Conservation (phyloP, 1,139 yeast species). For the Blastobotrys proliferans region DNA sequence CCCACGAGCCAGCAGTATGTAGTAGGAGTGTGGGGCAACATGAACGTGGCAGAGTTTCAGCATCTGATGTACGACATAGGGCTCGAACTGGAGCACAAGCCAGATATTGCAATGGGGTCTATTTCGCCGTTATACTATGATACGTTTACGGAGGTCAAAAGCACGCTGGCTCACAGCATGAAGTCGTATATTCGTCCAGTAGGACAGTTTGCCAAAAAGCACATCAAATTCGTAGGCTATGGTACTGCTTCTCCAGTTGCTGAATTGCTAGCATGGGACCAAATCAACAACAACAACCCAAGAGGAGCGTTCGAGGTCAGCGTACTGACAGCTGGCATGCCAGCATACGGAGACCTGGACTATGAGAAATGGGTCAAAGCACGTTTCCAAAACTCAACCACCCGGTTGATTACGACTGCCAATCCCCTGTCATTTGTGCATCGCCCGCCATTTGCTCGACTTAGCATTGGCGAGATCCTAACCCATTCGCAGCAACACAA, state of each 20-base stretch:
- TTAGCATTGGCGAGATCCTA: neutral
- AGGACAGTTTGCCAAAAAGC: conserved; percentile 1
- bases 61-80: neutral
- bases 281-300: conserved; percentile 1
- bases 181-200: conserved; percentile 1
- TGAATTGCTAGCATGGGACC: conserved; percentile 4
- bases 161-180: neutral
- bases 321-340: conserved; percentile 2
- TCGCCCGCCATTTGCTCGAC: neutral
- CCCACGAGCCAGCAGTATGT: neutral
- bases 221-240: conserved; percentile 7
- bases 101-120: neutral
- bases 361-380: conserved; percentile 8
- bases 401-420: too few species aligned
- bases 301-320: conserved; percentile 4
- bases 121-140: neutral
- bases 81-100: too few species aligned
- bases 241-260: conserved; percentile 9
- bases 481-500: conserved; percentile 3
- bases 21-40: conserved; percentile 6
- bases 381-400: too few species aligned
- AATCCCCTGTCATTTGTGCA: neutral
- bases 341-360: conserved; percentile 6
- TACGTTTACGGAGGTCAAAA: neutral
- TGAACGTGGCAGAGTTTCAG: conserved; percentile 5